Evolutionary conservation across 1,284 basidiomycete species (phyloP), one percentile per base, ranked within the genome.

Genomic region (Pterula multifida): DNA sequence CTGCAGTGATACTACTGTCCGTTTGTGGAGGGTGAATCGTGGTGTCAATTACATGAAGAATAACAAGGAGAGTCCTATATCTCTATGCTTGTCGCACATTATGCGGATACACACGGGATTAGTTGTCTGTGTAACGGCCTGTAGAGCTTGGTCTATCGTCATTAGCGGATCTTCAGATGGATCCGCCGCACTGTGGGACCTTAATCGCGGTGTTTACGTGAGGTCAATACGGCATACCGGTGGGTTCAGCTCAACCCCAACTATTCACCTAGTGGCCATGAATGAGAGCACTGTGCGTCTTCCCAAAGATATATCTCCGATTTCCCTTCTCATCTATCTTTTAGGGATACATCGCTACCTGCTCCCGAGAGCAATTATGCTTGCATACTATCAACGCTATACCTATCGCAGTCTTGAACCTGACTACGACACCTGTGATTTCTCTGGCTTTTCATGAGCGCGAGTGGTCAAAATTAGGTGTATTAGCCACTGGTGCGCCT

Each of bases 181-280:
- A 1, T 88, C 81, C 52, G 90, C 85, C 0, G 84, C 85, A 13
- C 58, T 96, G 3, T 98, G 94, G 94, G 94, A 97, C 62, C 72
- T 91, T 50, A 96, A 97, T 60, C 73, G 83, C 36, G 80, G 85
- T 13, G 67, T 79, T 1, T 92, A 92, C 56, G 78, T 85, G 12
- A 69, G 83, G 49, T 85, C 85, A 0, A 81, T 91, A 28, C 79
- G 79, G 74, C 84, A 90, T 51, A 75, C 72, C 9, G 63, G 58
- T 0, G 68, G 73, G 23, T 62, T 55, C 36, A 64, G 65, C 3
- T 68, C 71, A 35, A 53, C 63, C 1, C 61, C 69, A 19, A 70
- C 77, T 0, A 79, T 96, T 2, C 74, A 79, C 54, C 70, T 85
- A 2, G 82, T 84, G 13, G 74, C 85, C 1, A 79, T 97, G 58